A percentile compares a stretch with the other conserved stretches of the same genome.
Evolutionary conservation across 2,329 filamentous ascomycete species (phyloP).

Genomic region (Paraphoma chrysanthemicola): DNA sequence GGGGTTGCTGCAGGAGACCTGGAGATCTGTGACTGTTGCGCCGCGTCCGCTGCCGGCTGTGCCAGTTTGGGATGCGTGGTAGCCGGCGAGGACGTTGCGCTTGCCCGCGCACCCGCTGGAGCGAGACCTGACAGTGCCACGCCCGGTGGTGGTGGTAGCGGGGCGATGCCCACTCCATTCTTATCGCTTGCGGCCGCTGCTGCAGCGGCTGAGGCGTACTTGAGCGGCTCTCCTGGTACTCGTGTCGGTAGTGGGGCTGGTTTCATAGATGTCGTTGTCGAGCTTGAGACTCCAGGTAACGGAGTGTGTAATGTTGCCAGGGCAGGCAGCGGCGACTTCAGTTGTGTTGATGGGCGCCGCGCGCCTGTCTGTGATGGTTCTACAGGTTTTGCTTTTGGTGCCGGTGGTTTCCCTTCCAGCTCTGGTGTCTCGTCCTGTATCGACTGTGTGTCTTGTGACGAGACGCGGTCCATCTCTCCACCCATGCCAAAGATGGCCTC

Average conservation of each 20-base stretch:
- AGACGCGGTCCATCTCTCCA: slow-evolving; percentile 82
- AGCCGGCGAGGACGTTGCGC: slow-evolving; percentile 64
- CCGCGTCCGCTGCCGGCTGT: slow-evolving; percentile 47
- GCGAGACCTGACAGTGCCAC: slow-evolving; percentile 50
- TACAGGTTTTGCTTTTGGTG: slow-evolving; percentile 63
- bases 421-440: slow-evolving; percentile 83
- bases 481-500: slow-evolving; percentile 85
- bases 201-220: slow-evolving; percentile 95
- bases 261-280: slow-evolving; percentile 77
- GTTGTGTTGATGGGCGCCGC: slow-evolving; percentile 82
- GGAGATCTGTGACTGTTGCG: slow-evolving; percentile 47
- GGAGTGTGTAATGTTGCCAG: slow-evolving; percentile 87
- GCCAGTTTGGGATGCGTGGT: slow-evolving; percentile 49
- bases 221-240: slow-evolving; percentile 86
- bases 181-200: slow-evolving; percentile 91
- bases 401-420: slow-evolving; percentile 55
- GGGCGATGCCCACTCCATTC: slow-evolving; percentile 87
- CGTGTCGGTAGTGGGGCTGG: slow-evolving; percentile 85
- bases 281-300: slow-evolving; percentile 66
- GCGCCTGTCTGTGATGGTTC: slow-evolving; percentile 65
- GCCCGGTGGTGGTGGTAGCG: slow-evolving; percentile 87
- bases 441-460: slow-evolving; percentile 95
- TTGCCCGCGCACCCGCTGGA: slow-evolving; percentile 61
- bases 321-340: slow-evolving; percentile 93
- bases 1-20: slow-evolving; percentile 60